Percentiles rank a stretch among this genome's conserved stretches.
phyloP scores from a whole-genome alignment of 1,284 basidiomycete genomes.

The Chiua sp. region DNA sequence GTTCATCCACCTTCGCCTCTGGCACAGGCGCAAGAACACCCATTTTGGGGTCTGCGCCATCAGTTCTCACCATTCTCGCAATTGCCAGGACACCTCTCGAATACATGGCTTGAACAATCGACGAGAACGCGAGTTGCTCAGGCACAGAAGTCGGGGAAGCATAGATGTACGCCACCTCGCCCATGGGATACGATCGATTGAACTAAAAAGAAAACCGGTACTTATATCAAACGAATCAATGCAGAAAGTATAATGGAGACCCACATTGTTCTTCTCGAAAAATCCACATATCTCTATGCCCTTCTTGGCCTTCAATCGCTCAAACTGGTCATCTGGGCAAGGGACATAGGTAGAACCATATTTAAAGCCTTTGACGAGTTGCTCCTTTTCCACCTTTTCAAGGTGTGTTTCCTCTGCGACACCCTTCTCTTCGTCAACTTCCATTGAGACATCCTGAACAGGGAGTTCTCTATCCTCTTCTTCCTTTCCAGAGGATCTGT shows the following conservation, averaged over 20 bases:
- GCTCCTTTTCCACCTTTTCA: constrained; percentile 72
- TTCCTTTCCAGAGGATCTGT: constrained; percentile 40
- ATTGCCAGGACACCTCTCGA: constrained; percentile 74
- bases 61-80: constrained; percentile 78
- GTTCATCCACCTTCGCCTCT: constrained; percentile 74
- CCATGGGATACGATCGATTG: constrained; percentile 81
- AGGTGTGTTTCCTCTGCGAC: constrained; percentile 38
- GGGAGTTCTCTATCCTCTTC: constrained; percentile 20
- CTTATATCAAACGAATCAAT: neutral
- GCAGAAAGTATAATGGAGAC: constrained; percentile 26
- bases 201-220: constrained; percentile 51
- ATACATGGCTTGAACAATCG: constrained; percentile 84
- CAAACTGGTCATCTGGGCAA: constrained; percentile 81
- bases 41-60: constrained; percentile 84
- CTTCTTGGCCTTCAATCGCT: constrained; percentile 70
- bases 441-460: constrained; percentile 25
- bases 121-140: constrained; percentile 86
- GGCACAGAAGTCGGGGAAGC: constrained; percentile 70
- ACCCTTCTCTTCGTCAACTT: constrained; percentile 36
- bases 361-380: constrained; percentile 85
- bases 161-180: constrained; percentile 90
- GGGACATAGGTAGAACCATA: constrained; percentile 92
- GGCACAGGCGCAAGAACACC: constrained; percentile 72
- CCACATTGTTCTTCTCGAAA: constrained; percentile 69
- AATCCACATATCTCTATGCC: constrained; percentile 92